Percentiles rank a stretch among this genome's conserved stretches.
Evolutionary conservation across 2,329 filamentous ascomycete genomes (phyloP).

Genomic region (Trichoderma sp.): DNA sequence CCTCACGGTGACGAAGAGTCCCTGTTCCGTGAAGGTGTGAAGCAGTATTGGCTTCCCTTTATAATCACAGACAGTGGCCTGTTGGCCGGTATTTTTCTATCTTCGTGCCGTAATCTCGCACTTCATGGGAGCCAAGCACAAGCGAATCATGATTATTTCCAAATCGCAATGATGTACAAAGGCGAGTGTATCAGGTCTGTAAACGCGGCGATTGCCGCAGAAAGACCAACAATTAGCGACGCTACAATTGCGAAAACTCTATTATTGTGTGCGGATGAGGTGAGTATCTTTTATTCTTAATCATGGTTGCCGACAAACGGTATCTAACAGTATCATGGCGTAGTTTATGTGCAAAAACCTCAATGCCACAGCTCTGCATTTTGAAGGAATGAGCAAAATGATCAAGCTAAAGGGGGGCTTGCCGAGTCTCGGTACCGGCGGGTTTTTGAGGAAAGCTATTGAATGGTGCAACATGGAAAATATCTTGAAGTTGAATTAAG

Average conservation of each 20-base stretch:
- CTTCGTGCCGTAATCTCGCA: neutral
- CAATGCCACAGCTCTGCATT: neutral
- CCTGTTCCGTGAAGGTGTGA: neutral
- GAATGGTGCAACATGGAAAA: neutral
- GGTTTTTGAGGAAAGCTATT: neutral
- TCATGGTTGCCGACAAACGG: neutral
- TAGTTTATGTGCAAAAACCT: neutral
- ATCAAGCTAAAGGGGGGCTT: neutral
- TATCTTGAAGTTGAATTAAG: neutral
- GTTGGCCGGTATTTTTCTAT: neutral
- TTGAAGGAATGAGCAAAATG: neutral
- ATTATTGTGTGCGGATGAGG: neutral
- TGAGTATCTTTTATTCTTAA: neutral
- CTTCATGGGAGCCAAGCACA: neutral
- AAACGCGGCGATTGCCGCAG: neutral
- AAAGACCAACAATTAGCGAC: neutral
- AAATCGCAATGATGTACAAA: neutral
- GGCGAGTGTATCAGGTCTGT: neutral
- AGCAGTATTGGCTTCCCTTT: conserved; percentile 7
- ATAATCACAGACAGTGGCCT: conserved; percentile 1
- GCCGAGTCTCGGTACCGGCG: too few relatives aligned
- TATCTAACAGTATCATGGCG: neutral
- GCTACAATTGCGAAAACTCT: neutral
- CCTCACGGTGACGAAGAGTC: neutral
- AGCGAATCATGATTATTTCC: neutral